phyloP scores from a whole-genome alignment of 495 filamentous ascomycete genomes.

The Apiosordaria backusii region DNA sequence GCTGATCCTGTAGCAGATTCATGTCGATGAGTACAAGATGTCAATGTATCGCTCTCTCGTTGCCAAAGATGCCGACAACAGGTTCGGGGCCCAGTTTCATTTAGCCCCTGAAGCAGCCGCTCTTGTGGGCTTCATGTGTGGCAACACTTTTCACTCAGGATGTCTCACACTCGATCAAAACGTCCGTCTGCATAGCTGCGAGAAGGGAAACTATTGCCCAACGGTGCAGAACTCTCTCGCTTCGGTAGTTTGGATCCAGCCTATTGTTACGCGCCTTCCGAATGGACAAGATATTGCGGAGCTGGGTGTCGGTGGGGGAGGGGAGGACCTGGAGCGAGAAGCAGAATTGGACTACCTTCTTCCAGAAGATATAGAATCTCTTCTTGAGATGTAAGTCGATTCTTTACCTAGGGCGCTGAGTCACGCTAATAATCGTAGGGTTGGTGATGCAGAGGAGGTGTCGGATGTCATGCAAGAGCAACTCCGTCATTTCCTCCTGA shows the following conservation, averaged over 20 bases:
- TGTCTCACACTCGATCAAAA: slow-evolving; percentile 63
- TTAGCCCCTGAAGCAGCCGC: slow-evolving; percentile 57
- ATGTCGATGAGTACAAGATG: slow-evolving; percentile 78
- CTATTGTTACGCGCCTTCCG: slow-evolving; percentile 59
- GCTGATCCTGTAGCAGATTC: slow-evolving; percentile 52
- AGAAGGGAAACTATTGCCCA: slow-evolving; percentile 63
- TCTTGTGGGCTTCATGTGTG: slow-evolving; percentile 72
- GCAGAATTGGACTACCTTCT: slow-evolving; percentile 60
- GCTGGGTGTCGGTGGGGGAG: slow-evolving; percentile 72
- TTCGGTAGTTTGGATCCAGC: slow-evolving; percentile 69
- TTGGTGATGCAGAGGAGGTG: slow-evolving; percentile 19
- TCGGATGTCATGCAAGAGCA: slow-evolving; percentile 26
- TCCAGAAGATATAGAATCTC: slow-evolving; percentile 37
- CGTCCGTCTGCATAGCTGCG: slow-evolving; percentile 85
- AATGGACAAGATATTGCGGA: slow-evolving; percentile 64
- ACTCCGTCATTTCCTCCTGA: slow-evolving; percentile 27
- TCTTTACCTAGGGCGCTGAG: neutral
- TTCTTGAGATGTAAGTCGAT: slow-evolving; percentile 49
- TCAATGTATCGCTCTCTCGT: slow-evolving; percentile 66
- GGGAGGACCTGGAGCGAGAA: slow-evolving; percentile 65
- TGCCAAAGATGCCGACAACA: slow-evolving; percentile 28
- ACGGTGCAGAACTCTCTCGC: slow-evolving; percentile 43
- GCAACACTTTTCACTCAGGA: slow-evolving; percentile 64
- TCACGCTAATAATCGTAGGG: slow-evolving; percentile 11
- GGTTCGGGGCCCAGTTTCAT: slow-evolving; percentile 36